Evolutionary conservation across 2,329 filamentous ascomycete genomes (phyloP), one percentile per base, ranked within the genome.

Genomic region (Cytospora schulzeri): DNA sequence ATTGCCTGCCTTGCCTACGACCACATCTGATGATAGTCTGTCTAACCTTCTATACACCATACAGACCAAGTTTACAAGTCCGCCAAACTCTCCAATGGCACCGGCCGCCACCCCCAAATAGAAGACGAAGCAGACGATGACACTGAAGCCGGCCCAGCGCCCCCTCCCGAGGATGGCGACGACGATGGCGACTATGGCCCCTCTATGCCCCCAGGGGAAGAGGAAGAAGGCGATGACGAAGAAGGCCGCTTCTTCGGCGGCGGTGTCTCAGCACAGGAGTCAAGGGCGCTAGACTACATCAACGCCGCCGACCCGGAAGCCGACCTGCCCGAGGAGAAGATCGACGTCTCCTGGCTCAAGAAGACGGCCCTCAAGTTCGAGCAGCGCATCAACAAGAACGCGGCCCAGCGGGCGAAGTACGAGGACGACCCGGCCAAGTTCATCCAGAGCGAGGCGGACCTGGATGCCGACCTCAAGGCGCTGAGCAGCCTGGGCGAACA

Each of bases 191-290:
- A 79, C 69, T 79, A 79, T 65, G 80, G 80, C 19, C 80, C 80
- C 33, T 71, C 76, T 4, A 69, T 75, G 28, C 79, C 82, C 1
- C 84, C 85, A 14, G 45, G 45, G n/a, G 59, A 17, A 6, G 79
- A 79, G 11, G 74, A 74, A 14, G 73, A 73, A 4, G 75, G 71
- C 63, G 91, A 94, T 69, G 93, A 97, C 71, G 92, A 97, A 60
- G 95, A 96, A 68, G 95, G 94, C 1, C 89, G 95, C 14, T 99
- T 99, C 80, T 99, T 97, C 71, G 95, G 94, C 52, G 91, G 93
- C 61, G 95, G 95, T 38, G 90, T 99, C 71, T 92, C 90, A 29
- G 84, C 88, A 64, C 85, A 92, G 69, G 92, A 96, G 69, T 89
- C 88, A 2, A 86, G 93, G 70, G 91, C 95, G 24, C 84, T 99